A percentile compares a stretch with the other conserved stretches of the same genome.
Evolutionary conservation across 305 asterid species (phyloP).

Genomic region (Fraxinus baroniana): DNA sequence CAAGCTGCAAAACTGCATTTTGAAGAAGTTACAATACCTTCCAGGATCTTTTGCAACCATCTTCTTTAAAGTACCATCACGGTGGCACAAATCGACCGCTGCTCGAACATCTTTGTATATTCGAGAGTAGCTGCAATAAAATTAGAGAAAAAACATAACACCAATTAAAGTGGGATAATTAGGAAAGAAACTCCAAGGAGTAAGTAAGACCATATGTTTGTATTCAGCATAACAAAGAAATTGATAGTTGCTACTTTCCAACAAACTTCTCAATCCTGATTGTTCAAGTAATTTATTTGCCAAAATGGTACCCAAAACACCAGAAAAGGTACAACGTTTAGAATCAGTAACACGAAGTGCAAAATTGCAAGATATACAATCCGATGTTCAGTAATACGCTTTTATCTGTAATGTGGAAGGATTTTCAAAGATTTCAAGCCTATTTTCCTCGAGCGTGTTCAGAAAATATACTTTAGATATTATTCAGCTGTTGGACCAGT

Average conservation of each 20-base stretch:
- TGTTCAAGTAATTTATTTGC: not conserved
- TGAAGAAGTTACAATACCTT: conserved; percentile 46
- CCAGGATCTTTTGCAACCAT: conserved; percentile 92
- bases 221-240: conserved; percentile 17
- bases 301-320: not conserved
- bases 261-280: not conserved
- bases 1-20: not conserved
- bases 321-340: not conserved
- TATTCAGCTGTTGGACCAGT: not conserved
- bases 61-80: conserved; percentile 95
- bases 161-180: conserved; percentile 8
- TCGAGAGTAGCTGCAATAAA: conserved; percentile 64
- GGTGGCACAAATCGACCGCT: conserved; percentile 96
- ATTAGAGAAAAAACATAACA: not conserved
- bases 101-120: conserved; percentile 94
- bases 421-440: not conserved
- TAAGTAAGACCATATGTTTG: conserved; percentile 1
- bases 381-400: not conserved
- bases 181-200: not conserved
- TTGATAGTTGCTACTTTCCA: not conserved
- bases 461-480: not conserved
- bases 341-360: not conserved
- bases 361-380: not conserved
- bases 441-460: not conserved
- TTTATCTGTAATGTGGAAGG: not conserved